phyloP scores from a whole-genome alignment of 2,329 filamentous ascomycete species.

The Beauveria rudraprayagi region DNA sequence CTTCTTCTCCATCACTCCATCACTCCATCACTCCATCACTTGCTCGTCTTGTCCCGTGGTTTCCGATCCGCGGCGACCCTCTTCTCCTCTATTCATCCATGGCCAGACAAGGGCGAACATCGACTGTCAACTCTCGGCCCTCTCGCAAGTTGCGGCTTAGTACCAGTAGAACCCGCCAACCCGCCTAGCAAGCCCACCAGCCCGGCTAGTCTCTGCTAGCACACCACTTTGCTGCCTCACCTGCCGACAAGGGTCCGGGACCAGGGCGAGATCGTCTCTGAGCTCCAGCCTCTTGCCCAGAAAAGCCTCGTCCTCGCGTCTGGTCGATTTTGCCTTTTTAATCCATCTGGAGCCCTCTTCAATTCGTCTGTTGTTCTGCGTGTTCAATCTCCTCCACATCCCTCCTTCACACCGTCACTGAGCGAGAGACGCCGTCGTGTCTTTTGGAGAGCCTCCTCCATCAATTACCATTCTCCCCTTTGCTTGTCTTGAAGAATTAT shows the following conservation, averaged over 20 bases:
- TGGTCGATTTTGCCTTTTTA: no score
- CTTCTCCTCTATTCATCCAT: not conserved
- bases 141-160: not conserved
- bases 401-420: not conserved
- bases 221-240: not conserved
- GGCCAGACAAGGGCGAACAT: not conserved
- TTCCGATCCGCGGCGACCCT: constrained; percentile 1
- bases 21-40: not conserved
- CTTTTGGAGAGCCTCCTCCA: not conserved
- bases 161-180: not conserved
- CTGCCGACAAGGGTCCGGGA: not conserved
- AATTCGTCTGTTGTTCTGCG: not conserved
- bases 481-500: not conserved
- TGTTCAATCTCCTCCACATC: not conserved
- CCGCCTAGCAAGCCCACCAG: not conserved
- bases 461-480: not conserved
- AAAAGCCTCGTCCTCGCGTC: not conserved
- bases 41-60: not conserved
- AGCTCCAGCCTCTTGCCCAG: not conserved
- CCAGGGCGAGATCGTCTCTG: not conserved
- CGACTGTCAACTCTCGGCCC: not conserved
- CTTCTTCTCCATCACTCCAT: not conserved
- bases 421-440: not conserved
- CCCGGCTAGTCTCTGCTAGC: not conserved
- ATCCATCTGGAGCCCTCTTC: not conserved